Evolutionary conservation across 108 stramenopile species (phyloP).

Genomic region (Chaetoceros muelleri): DNA sequence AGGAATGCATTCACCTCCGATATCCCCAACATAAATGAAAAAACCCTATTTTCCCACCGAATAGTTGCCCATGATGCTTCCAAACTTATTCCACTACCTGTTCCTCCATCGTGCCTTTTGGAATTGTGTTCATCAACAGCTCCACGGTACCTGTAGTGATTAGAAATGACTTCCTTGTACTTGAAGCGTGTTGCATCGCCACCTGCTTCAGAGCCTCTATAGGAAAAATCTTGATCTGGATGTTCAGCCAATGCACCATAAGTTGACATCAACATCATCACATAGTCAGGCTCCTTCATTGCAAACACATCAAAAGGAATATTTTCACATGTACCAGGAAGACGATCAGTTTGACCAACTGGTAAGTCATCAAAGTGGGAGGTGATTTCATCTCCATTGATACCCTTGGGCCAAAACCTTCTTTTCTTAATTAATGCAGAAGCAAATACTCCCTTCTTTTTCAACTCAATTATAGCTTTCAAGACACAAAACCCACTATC

Average conservation of each 20-base stretch:
- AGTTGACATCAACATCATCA: constrained; percentile 20
- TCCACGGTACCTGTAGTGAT: constrained; percentile 13
- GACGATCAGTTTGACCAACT: constrained; percentile 9
- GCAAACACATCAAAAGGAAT: constrained; percentile 1
- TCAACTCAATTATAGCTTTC: constrained; percentile 17
- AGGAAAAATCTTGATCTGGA: too few species aligned
- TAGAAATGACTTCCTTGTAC: constrained; percentile 6
- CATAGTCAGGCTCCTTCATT: constrained; percentile 27
- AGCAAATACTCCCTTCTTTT: constrained; percentile 21
- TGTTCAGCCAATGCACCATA: too few species aligned
- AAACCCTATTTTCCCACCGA: constrained; percentile 14
- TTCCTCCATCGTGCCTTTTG: too few species aligned
- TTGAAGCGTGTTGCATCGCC: neutral
- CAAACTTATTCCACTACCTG: constrained; percentile 8
- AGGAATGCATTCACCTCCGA: constrained; percentile 19
- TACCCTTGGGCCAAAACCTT: constrained; percentile 16
- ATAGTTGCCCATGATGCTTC: constrained; percentile 13
- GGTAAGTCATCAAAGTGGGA: constrained; percentile 6
- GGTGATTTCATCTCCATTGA: constrained; percentile 13
- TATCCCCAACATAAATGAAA: constrained; percentile 13
- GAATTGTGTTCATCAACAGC: too few species aligned
- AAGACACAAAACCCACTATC: constrained; percentile 37
- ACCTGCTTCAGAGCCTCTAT: too few species aligned
- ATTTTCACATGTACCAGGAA: constrained; percentile 3
- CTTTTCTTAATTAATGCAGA: constrained; percentile 18